phyloP scores from a whole-genome alignment of 106 monocot genomes.

The Triglochin maritima region DNA sequence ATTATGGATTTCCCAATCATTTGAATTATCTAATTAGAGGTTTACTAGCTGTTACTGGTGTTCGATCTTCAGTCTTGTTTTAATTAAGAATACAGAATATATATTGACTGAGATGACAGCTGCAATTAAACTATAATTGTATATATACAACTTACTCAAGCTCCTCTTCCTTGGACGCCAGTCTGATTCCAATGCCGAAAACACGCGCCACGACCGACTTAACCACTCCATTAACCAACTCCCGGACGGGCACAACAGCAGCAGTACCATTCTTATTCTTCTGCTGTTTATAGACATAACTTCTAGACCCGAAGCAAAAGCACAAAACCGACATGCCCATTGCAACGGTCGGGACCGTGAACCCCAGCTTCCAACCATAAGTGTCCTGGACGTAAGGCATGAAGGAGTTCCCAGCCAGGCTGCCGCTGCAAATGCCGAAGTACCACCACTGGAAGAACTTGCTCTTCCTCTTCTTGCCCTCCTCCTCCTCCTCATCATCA shows the following conservation, averaged over 20 bases:
- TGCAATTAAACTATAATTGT: no score
- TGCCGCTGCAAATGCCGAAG: slow-evolving; percentile 84
- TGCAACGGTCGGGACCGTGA: slow-evolving; percentile 52
- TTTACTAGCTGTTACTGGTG: no score
- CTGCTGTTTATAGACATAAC: slow-evolving; percentile 39
- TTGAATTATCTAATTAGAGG: no score
- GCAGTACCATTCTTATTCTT: not conserved
- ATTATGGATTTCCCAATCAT: no score
- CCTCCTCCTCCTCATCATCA: slow-evolving; percentile 16
- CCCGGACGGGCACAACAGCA: slow-evolving; percentile 2
- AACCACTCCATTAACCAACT: slow-evolving; percentile 17
- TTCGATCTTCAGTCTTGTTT: no score
- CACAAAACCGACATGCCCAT: slow-evolving; percentile 49
- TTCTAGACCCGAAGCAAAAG: slow-evolving; percentile 40
- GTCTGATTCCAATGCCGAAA: slow-evolving; percentile 1
- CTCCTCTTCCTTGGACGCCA: slow-evolving; percentile 32
- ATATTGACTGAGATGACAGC: no score
- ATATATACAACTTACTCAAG: slow-evolving; percentile 42
- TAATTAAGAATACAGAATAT: no score
- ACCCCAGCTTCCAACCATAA: slow-evolving; percentile 68
- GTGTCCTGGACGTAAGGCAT: slow-evolving; percentile 90
- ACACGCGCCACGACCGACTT: slow-evolving; percentile 16
- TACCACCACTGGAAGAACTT: slow-evolving; percentile 97
- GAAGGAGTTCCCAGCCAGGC: slow-evolving; percentile 65
- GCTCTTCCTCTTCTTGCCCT: slow-evolving; percentile 40